Conservation (phyloP, 352 stramenopile genomes). For the Pythium aristosporum region DNA sequence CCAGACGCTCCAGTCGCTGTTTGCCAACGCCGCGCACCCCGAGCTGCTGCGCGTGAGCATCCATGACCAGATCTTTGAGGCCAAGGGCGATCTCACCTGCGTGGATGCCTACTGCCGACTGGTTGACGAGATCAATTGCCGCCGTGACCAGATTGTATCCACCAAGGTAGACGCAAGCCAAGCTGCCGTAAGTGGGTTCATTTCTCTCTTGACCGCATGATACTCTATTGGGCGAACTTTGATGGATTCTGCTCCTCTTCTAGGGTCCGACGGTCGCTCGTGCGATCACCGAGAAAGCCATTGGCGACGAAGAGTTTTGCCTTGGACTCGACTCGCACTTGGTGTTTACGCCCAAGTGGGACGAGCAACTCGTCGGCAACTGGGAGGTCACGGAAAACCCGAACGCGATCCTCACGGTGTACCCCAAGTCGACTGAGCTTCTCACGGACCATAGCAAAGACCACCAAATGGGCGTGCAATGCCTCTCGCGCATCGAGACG, state of each 20-base stretch:
- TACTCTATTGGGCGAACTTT: no score
- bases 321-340: constrained; percentile 76
- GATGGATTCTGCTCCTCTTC: no score
- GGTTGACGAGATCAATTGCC: constrained; percentile 52
- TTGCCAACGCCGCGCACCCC: constrained; percentile 52
- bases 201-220: no score
- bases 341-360: constrained; percentile 64
- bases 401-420: constrained; percentile 75
- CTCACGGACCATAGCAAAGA: constrained; percentile 41
- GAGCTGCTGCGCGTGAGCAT: constrained; percentile 57
- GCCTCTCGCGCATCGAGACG: constrained; percentile 64
- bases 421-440: constrained; percentile 67
- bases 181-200: no score
- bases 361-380: constrained; percentile 60
- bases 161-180: constrained; percentile 34
- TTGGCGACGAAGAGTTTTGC: constrained; percentile 7
- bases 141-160: constrained; percentile 60
- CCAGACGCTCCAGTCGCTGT: constrained; percentile 72
- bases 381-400: constrained; percentile 69
- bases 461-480: constrained; percentile 68
- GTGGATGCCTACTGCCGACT: constrained; percentile 63
- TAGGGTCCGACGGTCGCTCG: no score
- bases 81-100: constrained; percentile 53
- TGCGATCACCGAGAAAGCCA: no score
- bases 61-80: constrained; percentile 63